phyloP scores from a whole-genome alignment of 1,284 basidiomycete genomes.

The Pseudozyma flocculosa region DNA sequence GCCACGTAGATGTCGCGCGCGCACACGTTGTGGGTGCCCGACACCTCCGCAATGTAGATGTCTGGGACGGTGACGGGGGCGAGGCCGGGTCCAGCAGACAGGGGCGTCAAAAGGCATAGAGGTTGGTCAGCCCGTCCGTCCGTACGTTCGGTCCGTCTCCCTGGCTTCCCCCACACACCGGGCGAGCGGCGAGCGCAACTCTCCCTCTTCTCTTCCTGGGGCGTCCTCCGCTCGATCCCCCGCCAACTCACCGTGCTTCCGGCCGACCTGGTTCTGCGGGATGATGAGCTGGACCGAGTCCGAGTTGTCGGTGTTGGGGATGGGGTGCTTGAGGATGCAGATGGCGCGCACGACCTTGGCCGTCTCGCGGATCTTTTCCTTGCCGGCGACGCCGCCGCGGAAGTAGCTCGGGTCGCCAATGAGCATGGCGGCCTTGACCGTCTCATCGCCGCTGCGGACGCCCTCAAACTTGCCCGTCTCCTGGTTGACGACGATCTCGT shows the following conservation, averaged over 20 bases:
- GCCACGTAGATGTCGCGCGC: conserved; percentile 92
- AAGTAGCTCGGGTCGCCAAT: conserved; percentile 99
- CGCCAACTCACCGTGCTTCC: conserved; percentile 78
- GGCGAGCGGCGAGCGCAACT: no score
- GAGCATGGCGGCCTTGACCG: conserved; percentile 94
- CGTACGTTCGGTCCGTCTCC: no score
- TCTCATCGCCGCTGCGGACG: conserved; percentile 85
- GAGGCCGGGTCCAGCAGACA: neutral
- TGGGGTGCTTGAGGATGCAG: conserved; percentile 96
- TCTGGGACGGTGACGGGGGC: no score
- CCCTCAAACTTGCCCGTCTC: conserved; percentile 86
- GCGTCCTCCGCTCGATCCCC: no score
- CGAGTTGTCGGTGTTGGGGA: conserved; percentile 92
- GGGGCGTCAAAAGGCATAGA: no score
- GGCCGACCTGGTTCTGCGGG: conserved; percentile 93
- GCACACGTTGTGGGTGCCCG: conserved; percentile 94
- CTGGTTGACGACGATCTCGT: conserved; percentile 80
- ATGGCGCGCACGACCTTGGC: conserved; percentile 95
- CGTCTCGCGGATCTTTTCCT: conserved; percentile 76
- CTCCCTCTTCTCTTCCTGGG: no score
- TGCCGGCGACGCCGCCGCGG: conserved; percentile 66
- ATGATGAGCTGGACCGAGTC: conserved; percentile 94
- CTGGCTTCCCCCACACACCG: no score
- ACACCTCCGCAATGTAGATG: conserved; percentile 98
- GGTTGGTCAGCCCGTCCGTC: no score